These are phyloP conservation scores for Xylaria castorea DNA, from an alignment of 495 filamentous ascomycete genomes.

Conservation along the genomic window DNA sequence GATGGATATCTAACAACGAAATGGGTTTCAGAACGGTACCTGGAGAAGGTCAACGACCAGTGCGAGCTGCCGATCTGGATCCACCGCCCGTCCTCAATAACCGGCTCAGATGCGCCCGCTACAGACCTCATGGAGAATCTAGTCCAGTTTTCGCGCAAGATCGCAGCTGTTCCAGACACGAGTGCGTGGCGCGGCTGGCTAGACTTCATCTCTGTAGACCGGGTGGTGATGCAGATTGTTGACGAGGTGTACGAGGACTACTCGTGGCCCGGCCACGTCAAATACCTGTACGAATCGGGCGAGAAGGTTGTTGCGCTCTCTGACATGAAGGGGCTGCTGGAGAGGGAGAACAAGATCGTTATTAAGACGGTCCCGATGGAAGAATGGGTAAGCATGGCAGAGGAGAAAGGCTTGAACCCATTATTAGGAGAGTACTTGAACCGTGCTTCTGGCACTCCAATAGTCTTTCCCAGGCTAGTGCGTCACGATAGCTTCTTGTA, in stretches of 20 bases:
- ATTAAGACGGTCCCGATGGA: background rate
- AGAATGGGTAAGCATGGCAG: background rate
- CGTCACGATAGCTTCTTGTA: background rate
- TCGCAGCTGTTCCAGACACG: background rate
- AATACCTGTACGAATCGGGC: conserved; percentile 4
- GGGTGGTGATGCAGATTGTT: background rate
- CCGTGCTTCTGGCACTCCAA: background rate
- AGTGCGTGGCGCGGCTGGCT: background rate
- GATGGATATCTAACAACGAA: background rate
- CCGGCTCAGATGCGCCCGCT: background rate
- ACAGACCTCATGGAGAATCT: background rate
- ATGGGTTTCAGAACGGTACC: background rate
- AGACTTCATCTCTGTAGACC: conserved; percentile 3
- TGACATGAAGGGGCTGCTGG: background rate
- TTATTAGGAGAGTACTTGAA: background rate
- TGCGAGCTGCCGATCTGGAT: background rate
- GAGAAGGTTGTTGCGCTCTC: background rate
- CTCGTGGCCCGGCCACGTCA: conserved; percentile 10
- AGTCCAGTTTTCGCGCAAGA: background rate
- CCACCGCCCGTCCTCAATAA: background rate
- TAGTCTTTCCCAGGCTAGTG: background rate
- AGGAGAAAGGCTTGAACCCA: background rate
- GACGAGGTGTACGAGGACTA: conserved; percentile 6
- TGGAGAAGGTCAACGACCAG: background rate
- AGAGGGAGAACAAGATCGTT: background rate